Base-by-base conservation (phyloP, 192 early-diverging fungal species). In the Obelidium mucronatum region DNA sequence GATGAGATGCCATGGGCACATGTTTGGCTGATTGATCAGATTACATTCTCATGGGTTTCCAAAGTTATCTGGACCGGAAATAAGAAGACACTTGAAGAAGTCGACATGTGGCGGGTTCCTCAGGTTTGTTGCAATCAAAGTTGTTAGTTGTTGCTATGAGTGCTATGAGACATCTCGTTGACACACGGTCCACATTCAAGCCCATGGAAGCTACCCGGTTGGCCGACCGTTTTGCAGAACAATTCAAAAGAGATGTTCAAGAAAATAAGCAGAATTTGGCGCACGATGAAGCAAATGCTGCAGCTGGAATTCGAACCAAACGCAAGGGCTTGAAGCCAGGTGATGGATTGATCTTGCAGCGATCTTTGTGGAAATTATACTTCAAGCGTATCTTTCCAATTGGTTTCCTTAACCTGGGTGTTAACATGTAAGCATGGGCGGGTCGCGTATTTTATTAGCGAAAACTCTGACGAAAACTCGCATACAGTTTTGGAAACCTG, bases 31-130 rank as follows among this genome's bases (percentile, higher is more conserved):
- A 19, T 65, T 8, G 35, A 65, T 35, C 24, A 65, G 39, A 37
- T 65, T 35, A 65, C 63, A 2, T 65, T 65, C 63, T 65, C 28
- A 2, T 65, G 63, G 63, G 63, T 65, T 19, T 37, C 63, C 63
- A 65, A 65, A 26, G 63, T 65, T 35, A 37, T 65, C 35, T 6
- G 31, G 19, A 65, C 31, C 17, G 63, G 63, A 4, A 37, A 22
- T 2, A 65, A 65, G 35, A 37, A 17, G 26, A 17, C 58, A 28
- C 4, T 65, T 8, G 63, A 65, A 2, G 37, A 30, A 2, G 15
- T 19, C 8, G 63, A 65, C 63, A 65, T 65, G 63, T 65, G 63
- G 63, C 63, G 63, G 15, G 39, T 65, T 48, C 44, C 44, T 6
- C 44, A 48, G 0, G 44, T 48, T 15, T 48, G 44, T 19, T 15